phyloP scores from a whole-genome alignment of 208 protist species.

The Leishmania mexicana region DNA sequence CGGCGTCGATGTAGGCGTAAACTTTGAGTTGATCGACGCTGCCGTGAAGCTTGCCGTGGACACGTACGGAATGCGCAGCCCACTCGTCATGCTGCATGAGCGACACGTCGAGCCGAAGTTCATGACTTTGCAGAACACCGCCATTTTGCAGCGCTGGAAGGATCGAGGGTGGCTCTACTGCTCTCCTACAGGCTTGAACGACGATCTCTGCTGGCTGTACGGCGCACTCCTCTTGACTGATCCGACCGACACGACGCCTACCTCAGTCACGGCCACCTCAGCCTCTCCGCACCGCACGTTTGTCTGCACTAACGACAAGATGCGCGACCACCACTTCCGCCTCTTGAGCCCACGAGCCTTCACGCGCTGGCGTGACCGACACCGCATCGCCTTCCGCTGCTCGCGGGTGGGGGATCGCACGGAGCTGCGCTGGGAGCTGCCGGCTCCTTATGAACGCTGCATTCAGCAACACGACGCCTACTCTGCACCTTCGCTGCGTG shows the following conservation, averaged over 20 bases:
- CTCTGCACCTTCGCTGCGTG: neutral
- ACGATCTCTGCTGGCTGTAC: slow-evolving; percentile 85
- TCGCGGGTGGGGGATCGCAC: slow-evolving; percentile 32
- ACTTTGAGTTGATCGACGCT: slow-evolving; percentile 69
- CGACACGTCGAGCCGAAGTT: slow-evolving; percentile 57
- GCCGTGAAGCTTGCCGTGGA: slow-evolving; percentile 44
- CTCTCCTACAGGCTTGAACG: slow-evolving; percentile 67
- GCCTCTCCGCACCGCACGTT: slow-evolving; percentile 33
- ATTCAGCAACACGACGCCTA: slow-evolving; percentile 34
- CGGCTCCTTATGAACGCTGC: slow-evolving; percentile 53
- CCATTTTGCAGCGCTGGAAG: slow-evolving; percentile 55
- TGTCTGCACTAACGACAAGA: slow-evolving; percentile 80
- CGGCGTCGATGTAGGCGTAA: slow-evolving; percentile 62
- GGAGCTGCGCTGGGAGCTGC: slow-evolving; percentile 51
- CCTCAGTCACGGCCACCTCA: neutral
- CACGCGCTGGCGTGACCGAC: slow-evolving; percentile 71
- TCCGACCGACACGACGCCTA: slow-evolving; percentile 34
- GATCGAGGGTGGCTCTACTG: slow-evolving; percentile 45
- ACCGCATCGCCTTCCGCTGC: slow-evolving; percentile 72
- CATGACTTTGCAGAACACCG: slow-evolving; percentile 32
- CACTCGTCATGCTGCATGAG: slow-evolving; percentile 79
- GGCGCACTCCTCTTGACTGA: slow-evolving; percentile 56
- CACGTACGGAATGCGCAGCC: slow-evolving; percentile 40
- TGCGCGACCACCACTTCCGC: slow-evolving; percentile 85
- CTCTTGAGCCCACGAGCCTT: slow-evolving; percentile 73